phyloP scores from a whole-genome alignment of 2,329 filamentous ascomycete genomes.

The Daldinia sp. region DNA sequence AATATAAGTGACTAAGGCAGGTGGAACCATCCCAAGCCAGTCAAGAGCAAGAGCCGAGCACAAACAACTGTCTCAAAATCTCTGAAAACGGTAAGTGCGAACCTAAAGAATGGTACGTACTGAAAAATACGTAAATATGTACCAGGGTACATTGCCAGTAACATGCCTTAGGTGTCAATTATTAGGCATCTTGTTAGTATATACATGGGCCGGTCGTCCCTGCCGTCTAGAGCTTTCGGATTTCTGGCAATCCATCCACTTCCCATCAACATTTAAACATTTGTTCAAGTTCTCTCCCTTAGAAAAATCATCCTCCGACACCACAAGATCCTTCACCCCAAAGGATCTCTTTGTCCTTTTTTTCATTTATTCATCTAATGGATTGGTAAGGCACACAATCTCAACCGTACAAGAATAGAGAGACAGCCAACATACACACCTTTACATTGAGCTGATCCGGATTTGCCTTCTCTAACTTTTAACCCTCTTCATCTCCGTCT shows the following conservation, averaged over 20 bases:
- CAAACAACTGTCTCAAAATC: slow-evolving; percentile 14
- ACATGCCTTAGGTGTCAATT: background rate
- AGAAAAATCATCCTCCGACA: background rate
- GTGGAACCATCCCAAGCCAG: background rate
- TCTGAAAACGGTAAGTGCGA: slow-evolving; percentile 13
- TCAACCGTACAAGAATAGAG: background rate
- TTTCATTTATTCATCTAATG: background rate
- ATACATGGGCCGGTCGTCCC: background rate
- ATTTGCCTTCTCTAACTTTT: background rate
- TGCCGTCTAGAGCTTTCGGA: too few species aligned
- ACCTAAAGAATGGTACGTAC: background rate
- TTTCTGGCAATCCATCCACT: background rate
- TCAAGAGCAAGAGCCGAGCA: slow-evolving; percentile 20
- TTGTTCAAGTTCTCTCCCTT: background rate
- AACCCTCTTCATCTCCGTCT: background rate
- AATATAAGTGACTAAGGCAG: background rate
- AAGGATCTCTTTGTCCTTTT: background rate
- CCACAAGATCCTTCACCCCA: background rate
- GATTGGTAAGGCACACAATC: background rate
- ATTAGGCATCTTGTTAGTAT: background rate
- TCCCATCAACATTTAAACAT: background rate
- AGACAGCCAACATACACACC: background rate
- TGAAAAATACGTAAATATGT: too few species aligned
- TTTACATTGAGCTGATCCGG: background rate
- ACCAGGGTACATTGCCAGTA: background rate